A percentile compares a stretch with the other conserved stretches of the same genome.
phyloP scores from a whole-genome alignment of 805 yeast genomes.

The Blastobotrys peoriensis region DNA sequence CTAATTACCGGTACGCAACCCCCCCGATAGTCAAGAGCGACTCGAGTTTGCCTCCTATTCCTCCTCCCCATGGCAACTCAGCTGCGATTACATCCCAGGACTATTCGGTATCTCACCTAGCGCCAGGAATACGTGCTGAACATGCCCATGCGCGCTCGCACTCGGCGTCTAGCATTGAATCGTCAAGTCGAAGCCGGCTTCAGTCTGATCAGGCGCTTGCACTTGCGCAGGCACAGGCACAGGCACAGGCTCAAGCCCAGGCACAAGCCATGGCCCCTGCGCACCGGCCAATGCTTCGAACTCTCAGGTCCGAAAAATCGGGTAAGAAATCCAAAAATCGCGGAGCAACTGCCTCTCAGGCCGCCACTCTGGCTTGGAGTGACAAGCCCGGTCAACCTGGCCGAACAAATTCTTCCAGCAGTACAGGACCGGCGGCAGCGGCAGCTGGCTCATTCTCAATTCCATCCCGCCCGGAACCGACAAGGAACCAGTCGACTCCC shows the following conservation, averaged over 20 bases:
- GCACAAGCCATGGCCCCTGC: too few relatives aligned
- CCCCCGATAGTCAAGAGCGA: background rate
- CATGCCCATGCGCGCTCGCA: background rate
- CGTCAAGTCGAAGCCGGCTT: background rate
- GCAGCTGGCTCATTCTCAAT: constrained; percentile 5
- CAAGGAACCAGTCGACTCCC: background rate
- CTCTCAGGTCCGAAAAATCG: constrained; percentile 19
- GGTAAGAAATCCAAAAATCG: constrained; percentile 12
- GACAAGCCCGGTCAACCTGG: background rate
- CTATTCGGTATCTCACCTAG: background rate
- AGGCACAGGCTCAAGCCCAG: background rate
- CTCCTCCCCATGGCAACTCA: background rate
- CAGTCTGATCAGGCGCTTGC: background rate
- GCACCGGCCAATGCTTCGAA: constrained; percentile 17
- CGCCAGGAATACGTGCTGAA: too few relatives aligned
- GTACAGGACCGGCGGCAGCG: constrained; percentile 6
- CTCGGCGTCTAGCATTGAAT: background rate
- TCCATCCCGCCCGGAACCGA: constrained; percentile 4
- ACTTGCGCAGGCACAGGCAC: background rate
- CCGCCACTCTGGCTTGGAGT: constrained; percentile 24
- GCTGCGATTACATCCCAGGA: background rate
- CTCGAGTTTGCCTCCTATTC: background rate
- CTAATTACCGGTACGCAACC: background rate
- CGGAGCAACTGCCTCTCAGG: constrained; percentile 11
- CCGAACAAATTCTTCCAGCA: constrained; percentile 1